These are phyloP conservation scores for Hyaloperonospora brassicae DNA, from an alignment of 352 stramenopile genomes.

Conservation along the genomic window DNA sequence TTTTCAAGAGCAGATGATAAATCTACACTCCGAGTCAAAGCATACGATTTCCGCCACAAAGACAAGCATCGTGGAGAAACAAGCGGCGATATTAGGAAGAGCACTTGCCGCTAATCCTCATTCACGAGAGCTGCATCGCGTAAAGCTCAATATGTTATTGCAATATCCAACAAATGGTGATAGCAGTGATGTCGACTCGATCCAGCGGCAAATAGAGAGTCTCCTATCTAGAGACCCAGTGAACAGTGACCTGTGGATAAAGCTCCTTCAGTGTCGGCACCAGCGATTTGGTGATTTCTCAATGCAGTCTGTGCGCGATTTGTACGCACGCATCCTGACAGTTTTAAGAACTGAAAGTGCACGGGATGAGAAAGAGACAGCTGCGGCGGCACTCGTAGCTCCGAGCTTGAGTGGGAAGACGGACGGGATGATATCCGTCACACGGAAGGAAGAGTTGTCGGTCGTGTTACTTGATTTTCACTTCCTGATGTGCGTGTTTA, in stretches of 20 bases:
- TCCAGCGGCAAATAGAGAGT: conserved; percentile 34
- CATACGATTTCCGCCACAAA: conserved; percentile 16
- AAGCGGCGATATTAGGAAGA: conserved; percentile 49
- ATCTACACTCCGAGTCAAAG: conserved; percentile 28
- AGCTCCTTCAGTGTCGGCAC: conserved; percentile 37
- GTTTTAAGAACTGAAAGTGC: conserved; percentile 35
- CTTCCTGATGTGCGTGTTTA: conserved; percentile 39
- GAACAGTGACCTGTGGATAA: conserved; percentile 49
- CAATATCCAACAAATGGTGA: conserved; percentile 5
- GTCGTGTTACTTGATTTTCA: conserved; percentile 42
- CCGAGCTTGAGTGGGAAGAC: background rate
- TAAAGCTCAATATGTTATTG: conserved; percentile 52
- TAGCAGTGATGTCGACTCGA: conserved; percentile 26
- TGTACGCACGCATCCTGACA: conserved; percentile 57
- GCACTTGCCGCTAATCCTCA: conserved; percentile 44
- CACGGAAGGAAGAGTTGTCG: conserved; percentile 12
- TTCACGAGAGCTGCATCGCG: conserved; percentile 32
- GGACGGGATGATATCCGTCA: background rate
- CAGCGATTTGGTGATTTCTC: conserved; percentile 72
- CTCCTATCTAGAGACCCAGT: conserved; percentile 43
- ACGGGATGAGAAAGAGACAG: conserved; percentile 7
- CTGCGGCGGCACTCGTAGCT: background rate
- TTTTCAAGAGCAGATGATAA: conserved; percentile 58
- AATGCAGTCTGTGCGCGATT: conserved; percentile 51
- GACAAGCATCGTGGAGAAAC: conserved; percentile 49